These are phyloP conservation scores for Nicotiana otophora DNA, from an alignment of 257 asterid genomes.

Conservation along the genomic window DNA sequence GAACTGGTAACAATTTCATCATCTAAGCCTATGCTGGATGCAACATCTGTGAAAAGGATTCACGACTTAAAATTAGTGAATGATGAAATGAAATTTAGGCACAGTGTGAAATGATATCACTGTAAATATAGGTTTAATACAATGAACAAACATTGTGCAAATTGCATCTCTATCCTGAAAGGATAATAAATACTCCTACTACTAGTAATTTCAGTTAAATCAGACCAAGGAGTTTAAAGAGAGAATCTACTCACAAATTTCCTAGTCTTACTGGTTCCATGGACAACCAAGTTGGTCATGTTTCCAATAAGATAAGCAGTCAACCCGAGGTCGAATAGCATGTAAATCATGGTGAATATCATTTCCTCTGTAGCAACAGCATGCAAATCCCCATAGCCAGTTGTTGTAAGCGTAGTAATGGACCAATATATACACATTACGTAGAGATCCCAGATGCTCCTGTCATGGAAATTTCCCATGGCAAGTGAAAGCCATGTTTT, in stretches of 20 bases:
- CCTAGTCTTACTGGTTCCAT: slow-evolving; percentile 65
- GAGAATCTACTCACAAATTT: slow-evolving; percentile 53
- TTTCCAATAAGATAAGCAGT: slow-evolving; percentile 73
- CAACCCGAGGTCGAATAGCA: slow-evolving; percentile 66
- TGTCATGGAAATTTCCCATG: slow-evolving; percentile 17
- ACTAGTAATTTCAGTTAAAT: background rate
- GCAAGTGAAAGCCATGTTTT: slow-evolving; percentile 48
- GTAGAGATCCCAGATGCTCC: slow-evolving; percentile 35
- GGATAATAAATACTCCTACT: background rate
- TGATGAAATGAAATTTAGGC: background rate
- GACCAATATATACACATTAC: slow-evolving; percentile 63
- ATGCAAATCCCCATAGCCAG: slow-evolving; percentile 76
- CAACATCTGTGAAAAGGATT: background rate
- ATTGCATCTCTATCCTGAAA: background rate
- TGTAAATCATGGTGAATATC: slow-evolving; percentile 48
- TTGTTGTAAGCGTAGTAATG: slow-evolving; percentile 55
- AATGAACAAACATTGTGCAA: background rate
- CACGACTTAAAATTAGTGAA: background rate
- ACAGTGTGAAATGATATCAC: background rate
- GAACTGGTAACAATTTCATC: background rate
- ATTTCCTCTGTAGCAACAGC: slow-evolving; percentile 54
- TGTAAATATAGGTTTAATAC: background rate
- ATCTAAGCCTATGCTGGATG: background rate
- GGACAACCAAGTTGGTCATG: slow-evolving; percentile 87
- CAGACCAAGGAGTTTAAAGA: background rate